phyloP scores from a whole-genome alignment of 78 protist genomes.

The Mantamonas sphyraenae region DNA sequence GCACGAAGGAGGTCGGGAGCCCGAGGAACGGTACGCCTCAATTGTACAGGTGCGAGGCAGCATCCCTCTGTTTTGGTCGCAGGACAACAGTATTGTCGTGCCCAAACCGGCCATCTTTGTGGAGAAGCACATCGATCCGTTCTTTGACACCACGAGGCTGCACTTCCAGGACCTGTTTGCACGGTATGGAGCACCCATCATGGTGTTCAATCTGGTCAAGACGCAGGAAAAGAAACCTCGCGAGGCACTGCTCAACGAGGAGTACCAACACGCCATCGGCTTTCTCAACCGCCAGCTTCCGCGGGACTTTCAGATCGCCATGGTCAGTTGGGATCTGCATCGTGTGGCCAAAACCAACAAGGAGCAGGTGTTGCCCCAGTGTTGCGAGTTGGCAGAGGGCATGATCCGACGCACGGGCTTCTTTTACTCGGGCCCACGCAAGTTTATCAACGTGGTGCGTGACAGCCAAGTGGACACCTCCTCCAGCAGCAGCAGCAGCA shows the following conservation, averaged over 20 bases:
- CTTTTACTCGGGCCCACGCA: no score
- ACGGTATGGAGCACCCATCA: conserved; percentile 73
- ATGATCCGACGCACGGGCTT: no score
- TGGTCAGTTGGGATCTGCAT: conserved; percentile 58
- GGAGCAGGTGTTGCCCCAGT: neutral
- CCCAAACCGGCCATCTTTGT: conserved; percentile 23
- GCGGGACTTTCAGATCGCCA: conserved; percentile 20
- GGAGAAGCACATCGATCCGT: conserved; percentile 64
- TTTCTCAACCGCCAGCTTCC: conserved; percentile 61
- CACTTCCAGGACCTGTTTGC: conserved; percentile 76
- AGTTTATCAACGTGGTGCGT: no score
- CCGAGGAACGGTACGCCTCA: neutral
- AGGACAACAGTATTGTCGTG: conserved; percentile 6
- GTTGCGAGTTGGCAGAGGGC: no score
- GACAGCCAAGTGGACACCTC: no score
- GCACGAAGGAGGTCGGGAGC: conserved; percentile 1
- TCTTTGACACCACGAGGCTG: conserved; percentile 50
- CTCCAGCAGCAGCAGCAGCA: neutral
- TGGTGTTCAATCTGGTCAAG: conserved; percentile 73
- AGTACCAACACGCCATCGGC: conserved; percentile 41
- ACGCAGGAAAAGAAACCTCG: conserved; percentile 80
- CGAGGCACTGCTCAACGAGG: conserved; percentile 60
- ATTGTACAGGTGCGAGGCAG: conserved; percentile 86
- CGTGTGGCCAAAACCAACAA: conserved; percentile 10
- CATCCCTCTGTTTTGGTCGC: conserved; percentile 93